Evolutionary conservation across 2,329 filamentous ascomycete species (phyloP).

Genomic region (Achaetomium macrosporum): DNA sequence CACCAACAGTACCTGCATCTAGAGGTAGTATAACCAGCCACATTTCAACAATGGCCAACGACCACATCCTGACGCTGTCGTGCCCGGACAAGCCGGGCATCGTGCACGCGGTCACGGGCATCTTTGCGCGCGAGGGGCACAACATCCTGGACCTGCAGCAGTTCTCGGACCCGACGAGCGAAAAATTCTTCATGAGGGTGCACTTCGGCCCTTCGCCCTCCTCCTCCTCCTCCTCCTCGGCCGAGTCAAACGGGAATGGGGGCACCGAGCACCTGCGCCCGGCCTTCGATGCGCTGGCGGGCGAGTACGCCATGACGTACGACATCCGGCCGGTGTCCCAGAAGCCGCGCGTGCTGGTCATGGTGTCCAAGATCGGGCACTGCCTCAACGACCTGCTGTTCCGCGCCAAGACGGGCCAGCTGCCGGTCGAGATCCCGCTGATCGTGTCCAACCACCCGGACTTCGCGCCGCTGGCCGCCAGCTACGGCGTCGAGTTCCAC

Average conservation of each 20-base stretch:
- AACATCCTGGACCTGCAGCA: constrained; percentile 83
- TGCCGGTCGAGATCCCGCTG: constrained; percentile 68
- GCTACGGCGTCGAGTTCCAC: constrained; percentile 72
- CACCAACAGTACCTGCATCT: too few relatives aligned
- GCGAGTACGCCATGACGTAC: constrained; percentile 63
- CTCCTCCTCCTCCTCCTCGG: too few relatives aligned
- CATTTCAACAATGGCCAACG: constrained; percentile 39
- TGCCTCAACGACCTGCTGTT: constrained; percentile 80
- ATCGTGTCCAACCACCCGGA: constrained; percentile 81
- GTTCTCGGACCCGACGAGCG: constrained; percentile 68
- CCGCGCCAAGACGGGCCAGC: constrained; percentile 67
- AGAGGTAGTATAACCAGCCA: too few relatives aligned
- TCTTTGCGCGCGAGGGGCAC: constrained; percentile 66
- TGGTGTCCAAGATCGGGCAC: constrained; percentile 86
- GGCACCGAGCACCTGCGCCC: constrained; percentile 46
- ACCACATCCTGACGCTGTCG: constrained; percentile 72
- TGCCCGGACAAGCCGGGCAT: constrained; percentile 82
- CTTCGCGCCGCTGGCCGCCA: constrained; percentile 60
- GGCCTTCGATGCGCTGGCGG: constrained; percentile 56
- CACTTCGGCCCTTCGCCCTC: constrained; percentile 61
- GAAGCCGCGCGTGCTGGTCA: constrained; percentile 74
- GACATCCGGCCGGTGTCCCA: constrained; percentile 61
- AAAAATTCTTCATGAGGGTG: constrained; percentile 84
- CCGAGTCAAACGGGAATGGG: too few relatives aligned
- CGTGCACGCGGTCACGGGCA: constrained; percentile 74